These are phyloP conservation scores for Arachis stenosperma DNA, from an alignment of 306 rosid species.

Conservation along the genomic window DNA sequence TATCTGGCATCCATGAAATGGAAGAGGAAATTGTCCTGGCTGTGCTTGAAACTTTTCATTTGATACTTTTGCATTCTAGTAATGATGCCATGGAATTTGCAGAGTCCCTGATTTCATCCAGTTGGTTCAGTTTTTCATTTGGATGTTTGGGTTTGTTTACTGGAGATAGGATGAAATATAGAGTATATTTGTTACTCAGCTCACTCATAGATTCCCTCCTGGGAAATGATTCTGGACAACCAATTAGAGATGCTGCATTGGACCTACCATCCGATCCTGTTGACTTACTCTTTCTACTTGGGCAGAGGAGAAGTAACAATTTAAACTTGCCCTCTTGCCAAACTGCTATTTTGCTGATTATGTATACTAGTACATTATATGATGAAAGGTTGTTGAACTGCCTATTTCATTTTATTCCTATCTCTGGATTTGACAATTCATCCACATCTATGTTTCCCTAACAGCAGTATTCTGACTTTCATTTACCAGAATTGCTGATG, in stretches of 20 bases:
- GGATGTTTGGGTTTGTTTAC: conserved; percentile 88
- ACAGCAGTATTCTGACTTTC: conserved; percentile 38
- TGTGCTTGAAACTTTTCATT: conserved; percentile 75
- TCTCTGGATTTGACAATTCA: conserved; percentile 26
- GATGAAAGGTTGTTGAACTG: conserved; percentile 72
- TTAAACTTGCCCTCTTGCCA: conserved; percentile 72
- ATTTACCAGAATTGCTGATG: conserved; percentile 85
- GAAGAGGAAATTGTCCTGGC: conserved; percentile 82
- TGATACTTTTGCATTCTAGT: conserved; percentile 56
- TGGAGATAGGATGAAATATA: conserved; percentile 68
- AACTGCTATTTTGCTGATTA: conserved; percentile 70
- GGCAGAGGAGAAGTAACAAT: conserved; percentile 67
- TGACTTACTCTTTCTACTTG: conserved; percentile 79
- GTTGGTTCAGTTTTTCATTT: conserved; percentile 88
- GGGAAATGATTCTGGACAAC: conserved; percentile 73
- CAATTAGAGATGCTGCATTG: conserved; percentile 64
- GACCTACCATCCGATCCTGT: conserved; percentile 80
- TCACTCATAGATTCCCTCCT: conserved; percentile 71
- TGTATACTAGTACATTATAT: conserved; percentile 73
- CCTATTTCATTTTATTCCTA: conserved; percentile 16
- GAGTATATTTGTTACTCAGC: conserved; percentile 77
- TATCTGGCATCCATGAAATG: conserved; percentile 58
- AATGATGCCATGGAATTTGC: conserved; percentile 55
- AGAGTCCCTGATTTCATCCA: conserved; percentile 56
- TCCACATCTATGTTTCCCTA: conserved; percentile 27